These are phyloP conservation scores for Acorus calamus DNA, from an alignment of 106 monocot genomes.

Conservation along the genomic window DNA sequence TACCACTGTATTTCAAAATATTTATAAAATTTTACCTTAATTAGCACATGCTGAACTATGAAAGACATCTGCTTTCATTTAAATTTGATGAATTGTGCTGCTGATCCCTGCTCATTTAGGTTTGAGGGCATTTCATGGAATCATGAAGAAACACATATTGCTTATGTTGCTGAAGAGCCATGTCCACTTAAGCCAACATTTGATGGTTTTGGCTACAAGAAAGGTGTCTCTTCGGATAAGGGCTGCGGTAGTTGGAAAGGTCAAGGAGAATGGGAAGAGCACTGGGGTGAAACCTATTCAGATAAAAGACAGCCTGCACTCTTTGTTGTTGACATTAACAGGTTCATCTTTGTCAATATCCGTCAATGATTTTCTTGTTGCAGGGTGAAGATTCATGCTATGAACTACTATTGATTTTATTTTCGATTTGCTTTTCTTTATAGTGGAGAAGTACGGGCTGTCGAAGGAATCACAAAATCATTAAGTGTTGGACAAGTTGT, in stretches of 20 bases:
- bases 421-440: not conserved
- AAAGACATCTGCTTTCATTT: too few species aligned
- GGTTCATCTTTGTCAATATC: slow-evolving; percentile 20
- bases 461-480: slow-evolving; percentile 54
- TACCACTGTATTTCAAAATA: too few species aligned
- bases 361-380: too few species aligned
- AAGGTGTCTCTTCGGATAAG: slow-evolving; percentile 46
- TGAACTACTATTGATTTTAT: too few species aligned
- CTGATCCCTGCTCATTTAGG: slow-evolving; percentile 28
- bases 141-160: slow-evolving; percentile 58
- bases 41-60: too few species aligned
- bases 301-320: slow-evolving; percentile 70
- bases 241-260: slow-evolving; percentile 81
- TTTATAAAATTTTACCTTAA: too few species aligned
- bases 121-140: slow-evolving; percentile 99
- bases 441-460: slow-evolving; percentile 72
- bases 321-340: slow-evolving; percentile 58
- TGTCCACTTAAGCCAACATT: slow-evolving; percentile 50
- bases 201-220: slow-evolving; percentile 59
- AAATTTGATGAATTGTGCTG: not conserved
- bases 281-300: slow-evolving; percentile 95
- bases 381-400: too few species aligned
- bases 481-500: slow-evolving; percentile 87
- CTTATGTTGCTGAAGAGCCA: slow-evolving; percentile 93
- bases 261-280: slow-evolving; percentile 90